These are phyloP conservation scores for Dichotomocladium elegans DNA, from an alignment of 371 early-diverging fungal genomes.

Conservation along the genomic window DNA sequence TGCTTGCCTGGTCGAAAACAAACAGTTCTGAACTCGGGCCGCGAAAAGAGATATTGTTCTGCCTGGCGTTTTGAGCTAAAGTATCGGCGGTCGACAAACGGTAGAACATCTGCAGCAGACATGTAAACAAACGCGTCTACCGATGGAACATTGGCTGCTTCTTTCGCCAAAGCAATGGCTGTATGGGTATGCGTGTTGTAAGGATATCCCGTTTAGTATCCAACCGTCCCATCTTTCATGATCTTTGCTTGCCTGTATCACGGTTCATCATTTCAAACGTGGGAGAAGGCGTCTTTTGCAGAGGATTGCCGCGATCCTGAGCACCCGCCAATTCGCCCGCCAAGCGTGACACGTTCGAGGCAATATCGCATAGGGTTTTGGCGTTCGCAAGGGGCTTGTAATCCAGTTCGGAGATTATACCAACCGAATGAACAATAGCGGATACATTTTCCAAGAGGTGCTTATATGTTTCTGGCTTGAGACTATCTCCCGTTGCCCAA, in stretches of 20 bases:
- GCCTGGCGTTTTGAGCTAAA: constrained; percentile 76
- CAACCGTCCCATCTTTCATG: not conserved
- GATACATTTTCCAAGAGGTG: constrained; percentile 54
- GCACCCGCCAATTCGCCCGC: constrained; percentile 23
- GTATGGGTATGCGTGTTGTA: not conserved
- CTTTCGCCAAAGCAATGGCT: constrained; percentile 53
- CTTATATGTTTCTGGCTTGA: constrained; percentile 55
- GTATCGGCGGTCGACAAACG: constrained; percentile 68
- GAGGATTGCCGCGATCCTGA: constrained; percentile 43
- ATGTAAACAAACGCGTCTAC: constrained; percentile 65
- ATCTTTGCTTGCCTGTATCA: constrained; percentile 58
- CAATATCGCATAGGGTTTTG: constrained; percentile 38
- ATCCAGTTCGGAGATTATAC: constrained; percentile 65
- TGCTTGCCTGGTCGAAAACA: constrained; percentile 63
- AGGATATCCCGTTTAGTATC: not conserved
- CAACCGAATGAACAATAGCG: constrained; percentile 71
- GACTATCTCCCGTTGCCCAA: constrained; percentile 67
- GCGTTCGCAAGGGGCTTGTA: constrained; percentile 63
- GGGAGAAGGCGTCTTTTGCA: constrained; percentile 18
- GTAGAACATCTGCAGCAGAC: constrained; percentile 66
- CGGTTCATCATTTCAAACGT: constrained; percentile 69
- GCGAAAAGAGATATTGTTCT: constrained; percentile 53
- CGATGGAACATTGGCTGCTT: constrained; percentile 39
- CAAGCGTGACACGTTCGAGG: constrained; percentile 16
- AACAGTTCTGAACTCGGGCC: constrained; percentile 52